Evolutionary conservation across 2,329 filamentous ascomycete genomes (phyloP).

Genomic region (Salinomyces thailandicus): DNA sequence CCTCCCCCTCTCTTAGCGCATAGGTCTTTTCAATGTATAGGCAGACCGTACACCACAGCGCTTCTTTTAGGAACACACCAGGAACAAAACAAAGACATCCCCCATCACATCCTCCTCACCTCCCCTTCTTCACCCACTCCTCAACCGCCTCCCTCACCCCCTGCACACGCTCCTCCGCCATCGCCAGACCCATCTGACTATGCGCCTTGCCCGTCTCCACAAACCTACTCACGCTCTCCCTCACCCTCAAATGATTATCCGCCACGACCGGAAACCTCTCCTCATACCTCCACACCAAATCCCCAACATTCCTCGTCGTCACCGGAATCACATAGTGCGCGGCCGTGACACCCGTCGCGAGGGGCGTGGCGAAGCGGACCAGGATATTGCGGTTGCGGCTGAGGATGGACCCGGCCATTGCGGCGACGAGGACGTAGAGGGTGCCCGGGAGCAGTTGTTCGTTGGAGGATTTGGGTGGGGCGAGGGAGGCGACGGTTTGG

Average conservation of each 20-base stretch:
- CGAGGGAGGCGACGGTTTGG: conserved; percentile 75
- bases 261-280: conserved; percentile 73
- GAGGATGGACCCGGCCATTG: conserved; percentile 90
- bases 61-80: too few species aligned
- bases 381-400: conserved; percentile 78
- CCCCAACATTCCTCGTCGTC: conserved; percentile 79
- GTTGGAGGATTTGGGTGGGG: conserved; percentile 71
- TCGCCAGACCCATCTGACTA: conserved; percentile 56
- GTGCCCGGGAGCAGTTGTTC: conserved; percentile 83
- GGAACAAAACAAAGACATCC: too few species aligned
- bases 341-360: conserved; percentile 70
- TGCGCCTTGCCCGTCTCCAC: conserved; percentile 66
- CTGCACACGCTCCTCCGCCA: conserved; percentile 71
- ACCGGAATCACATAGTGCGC: conserved; percentile 78
- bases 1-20: too few species aligned
- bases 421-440: conserved; percentile 84
- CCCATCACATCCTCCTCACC: too few species aligned
- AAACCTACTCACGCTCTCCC: conserved; percentile 58
- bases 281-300: conserved; percentile 87
- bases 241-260: conserved; percentile 64
- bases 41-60: too few species aligned
- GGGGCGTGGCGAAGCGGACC: conserved; percentile 63
- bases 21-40: too few species aligned
- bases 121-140: conserved; percentile 80
- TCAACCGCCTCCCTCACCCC: conserved; percentile 68